phyloP scores from a whole-genome alignment of 2,329 filamentous ascomycete species.

The Esteya vermicola region DNA sequence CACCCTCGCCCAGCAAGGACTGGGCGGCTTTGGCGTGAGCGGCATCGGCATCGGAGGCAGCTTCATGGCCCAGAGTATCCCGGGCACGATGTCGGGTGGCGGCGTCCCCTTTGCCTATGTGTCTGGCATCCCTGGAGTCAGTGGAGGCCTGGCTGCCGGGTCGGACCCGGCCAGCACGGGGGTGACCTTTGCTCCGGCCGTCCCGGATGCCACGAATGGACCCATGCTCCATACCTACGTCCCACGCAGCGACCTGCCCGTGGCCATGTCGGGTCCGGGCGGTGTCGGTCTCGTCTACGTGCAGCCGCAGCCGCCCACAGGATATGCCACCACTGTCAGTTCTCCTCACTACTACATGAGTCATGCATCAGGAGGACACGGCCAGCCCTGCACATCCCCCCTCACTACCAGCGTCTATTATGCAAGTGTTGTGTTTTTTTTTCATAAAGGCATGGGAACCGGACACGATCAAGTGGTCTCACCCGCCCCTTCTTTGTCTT shows the following conservation, averaged over 20 bases:
- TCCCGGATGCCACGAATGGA: constrained; percentile 42
- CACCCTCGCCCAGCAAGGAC: too few species aligned
- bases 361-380: too few species aligned
- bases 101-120: neutral
- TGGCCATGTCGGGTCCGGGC: constrained; percentile 15
- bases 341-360: neutral
- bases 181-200: constrained; percentile 42
- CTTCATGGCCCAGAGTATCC: constrained; percentile 13
- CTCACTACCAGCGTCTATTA: too few species aligned
- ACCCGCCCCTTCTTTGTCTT: neutral
- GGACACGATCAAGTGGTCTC: neutral
- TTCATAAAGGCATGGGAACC: too few species aligned
- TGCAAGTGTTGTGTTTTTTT: neutral
- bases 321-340: constrained; percentile 9
- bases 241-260: constrained; percentile 31
- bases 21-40: too few species aligned
- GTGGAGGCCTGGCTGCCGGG: constrained; percentile 3
- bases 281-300: constrained; percentile 6
- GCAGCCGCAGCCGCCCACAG: constrained; percentile 4
- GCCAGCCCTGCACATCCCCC: too few species aligned
- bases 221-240: constrained; percentile 40
- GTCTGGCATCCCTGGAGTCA: neutral
- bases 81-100: neutral
- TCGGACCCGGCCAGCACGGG: constrained; percentile 16
- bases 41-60: constrained; percentile 4